Percentiles rank a stretch among this genome's conserved stretches.
Evolutionary conservation across 305 asterid species (phyloP).

Genomic region (Solanum aculeatissimum): DNA sequence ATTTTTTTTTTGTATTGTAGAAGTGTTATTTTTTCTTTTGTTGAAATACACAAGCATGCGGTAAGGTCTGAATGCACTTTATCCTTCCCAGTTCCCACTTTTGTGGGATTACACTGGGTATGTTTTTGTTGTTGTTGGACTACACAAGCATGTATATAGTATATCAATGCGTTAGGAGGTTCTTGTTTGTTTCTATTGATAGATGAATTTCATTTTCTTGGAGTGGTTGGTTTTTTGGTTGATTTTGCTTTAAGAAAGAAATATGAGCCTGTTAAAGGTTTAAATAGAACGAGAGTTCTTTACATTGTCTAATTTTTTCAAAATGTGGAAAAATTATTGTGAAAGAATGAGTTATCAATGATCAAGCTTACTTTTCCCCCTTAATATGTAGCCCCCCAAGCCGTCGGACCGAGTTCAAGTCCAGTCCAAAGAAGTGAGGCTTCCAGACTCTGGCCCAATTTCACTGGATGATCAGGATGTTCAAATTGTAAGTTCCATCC

Average conservation of each 20-base stretch:
- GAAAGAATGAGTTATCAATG: neutral
- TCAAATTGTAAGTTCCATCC: slow-evolving; percentile 53
- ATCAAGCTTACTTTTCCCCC: neutral
- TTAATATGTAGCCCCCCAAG: slow-evolving; percentile 53
- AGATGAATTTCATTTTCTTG: neutral
- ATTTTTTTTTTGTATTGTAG: neutral
- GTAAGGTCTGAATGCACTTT: too few relatives aligned
- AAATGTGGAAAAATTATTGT: neutral
- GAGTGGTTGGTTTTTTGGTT: neutral
- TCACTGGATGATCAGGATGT: slow-evolving; percentile 89
- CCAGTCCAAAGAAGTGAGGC: slow-evolving; percentile 76
- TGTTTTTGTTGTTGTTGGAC: neutral
- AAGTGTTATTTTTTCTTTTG: neutral
- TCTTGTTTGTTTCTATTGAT: neutral
- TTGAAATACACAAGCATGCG: neutral
- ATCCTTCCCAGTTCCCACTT: too few relatives aligned
- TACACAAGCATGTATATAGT: neutral
- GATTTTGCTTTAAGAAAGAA: neutral
- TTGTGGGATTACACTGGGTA: too few relatives aligned
- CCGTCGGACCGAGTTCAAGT: slow-evolving; percentile 80
- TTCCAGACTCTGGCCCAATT: slow-evolving; percentile 67
- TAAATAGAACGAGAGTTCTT: neutral
- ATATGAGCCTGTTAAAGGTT: neutral
- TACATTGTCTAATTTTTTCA: neutral
- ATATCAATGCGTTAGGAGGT: neutral